These are phyloP conservation scores for Aphanomyces invadans DNA, from an alignment of 352 stramenopile genomes.

Conservation along the genomic window DNA sequence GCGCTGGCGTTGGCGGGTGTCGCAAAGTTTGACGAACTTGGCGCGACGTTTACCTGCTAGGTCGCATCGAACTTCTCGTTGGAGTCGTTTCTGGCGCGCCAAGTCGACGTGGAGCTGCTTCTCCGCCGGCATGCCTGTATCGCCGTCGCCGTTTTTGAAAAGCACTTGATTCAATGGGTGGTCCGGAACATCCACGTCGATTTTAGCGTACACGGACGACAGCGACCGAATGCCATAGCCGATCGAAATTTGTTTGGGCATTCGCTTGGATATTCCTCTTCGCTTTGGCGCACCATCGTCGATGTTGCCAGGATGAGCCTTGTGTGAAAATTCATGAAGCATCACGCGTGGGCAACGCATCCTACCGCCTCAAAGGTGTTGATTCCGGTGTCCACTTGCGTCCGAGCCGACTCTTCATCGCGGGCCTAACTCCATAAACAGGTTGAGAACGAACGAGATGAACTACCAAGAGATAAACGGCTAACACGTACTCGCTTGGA, in stretches of 20 bases:
- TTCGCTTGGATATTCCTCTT: slow-evolving; percentile 12
- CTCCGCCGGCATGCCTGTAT: slow-evolving; percentile 16
- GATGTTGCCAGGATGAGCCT: neutral
- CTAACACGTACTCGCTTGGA: slow-evolving; percentile 36
- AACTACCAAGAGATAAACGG: too few relatives aligned
- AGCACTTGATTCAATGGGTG: neutral
- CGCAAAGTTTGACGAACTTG: slow-evolving; percentile 20
- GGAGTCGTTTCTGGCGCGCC: slow-evolving; percentile 12
- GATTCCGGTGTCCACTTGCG: slow-evolving; percentile 2
- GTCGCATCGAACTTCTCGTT: slow-evolving; percentile 27
- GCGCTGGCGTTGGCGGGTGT: slow-evolving; percentile 32
- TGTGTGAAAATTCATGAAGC: neutral
- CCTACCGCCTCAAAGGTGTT: neutral
- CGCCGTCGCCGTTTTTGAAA: slow-evolving; percentile 20
- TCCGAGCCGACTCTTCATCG: neutral
- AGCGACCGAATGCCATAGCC: slow-evolving; percentile 63
- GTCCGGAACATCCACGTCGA: neutral
- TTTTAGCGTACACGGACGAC: slow-evolving; percentile 35
- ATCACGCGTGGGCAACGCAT: neutral
- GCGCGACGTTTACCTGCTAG: neutral
- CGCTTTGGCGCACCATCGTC: neutral
- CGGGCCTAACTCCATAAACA: slow-evolving; percentile 2
- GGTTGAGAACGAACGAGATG: neutral
- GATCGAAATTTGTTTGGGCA: slow-evolving; percentile 39
- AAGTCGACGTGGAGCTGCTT: neutral